A percentile compares a stretch with the other conserved stretches of the same genome.
phyloP scores from a whole-genome alignment of 2,329 filamentous ascomycete species.

The Simplicillium sp. region DNA sequence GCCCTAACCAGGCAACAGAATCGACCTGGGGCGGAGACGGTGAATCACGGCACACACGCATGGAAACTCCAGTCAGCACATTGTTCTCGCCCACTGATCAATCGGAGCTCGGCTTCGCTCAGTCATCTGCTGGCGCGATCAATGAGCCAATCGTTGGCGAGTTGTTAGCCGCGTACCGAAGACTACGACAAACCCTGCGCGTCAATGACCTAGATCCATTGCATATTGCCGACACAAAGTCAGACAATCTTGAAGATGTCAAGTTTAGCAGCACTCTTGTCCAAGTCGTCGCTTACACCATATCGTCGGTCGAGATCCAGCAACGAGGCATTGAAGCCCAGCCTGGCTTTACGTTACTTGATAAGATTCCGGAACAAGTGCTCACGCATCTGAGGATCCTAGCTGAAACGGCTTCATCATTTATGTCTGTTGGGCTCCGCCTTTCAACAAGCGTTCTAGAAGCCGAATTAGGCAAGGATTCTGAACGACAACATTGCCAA shows the following conservation, averaged over 20 bases:
- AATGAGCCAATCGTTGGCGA: conserved; percentile 33
- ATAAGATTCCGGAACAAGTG: conserved; percentile 74
- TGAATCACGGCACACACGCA: conserved; percentile 5
- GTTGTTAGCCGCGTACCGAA: conserved; percentile 50
- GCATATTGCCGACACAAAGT: conserved; percentile 20
- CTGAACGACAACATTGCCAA: conserved; percentile 64
- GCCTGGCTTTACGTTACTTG: conserved; percentile 64
- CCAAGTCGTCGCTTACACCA: conserved; percentile 68
- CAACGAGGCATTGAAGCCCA: conserved; percentile 76
- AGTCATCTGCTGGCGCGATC: conserved; percentile 7
- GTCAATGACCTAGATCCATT: conserved; percentile 41
- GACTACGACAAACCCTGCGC: conserved; percentile 48
- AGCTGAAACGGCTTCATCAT: conserved; percentile 80
- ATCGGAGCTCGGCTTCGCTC: conserved; percentile 10
- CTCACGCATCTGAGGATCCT: conserved; percentile 83
- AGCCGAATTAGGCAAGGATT: conserved; percentile 57
- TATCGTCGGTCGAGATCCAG: conserved; percentile 82
- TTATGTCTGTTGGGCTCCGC: conserved; percentile 67
- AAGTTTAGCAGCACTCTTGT: conserved; percentile 50
- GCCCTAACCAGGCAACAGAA: conserved; percentile 24
- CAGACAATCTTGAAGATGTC: conserved; percentile 32
- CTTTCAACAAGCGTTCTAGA: conserved; percentile 52
- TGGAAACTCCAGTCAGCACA: conserved; percentile 32
- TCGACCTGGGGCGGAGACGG: conserved; percentile 26
- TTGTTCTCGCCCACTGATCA: conserved; percentile 25